A percentile compares a stretch with the other conserved stretches of the same genome.
Conservation (phyloP, 495 filamentous ascomycete genomes). For the Gamarada debralockiae region DNA sequence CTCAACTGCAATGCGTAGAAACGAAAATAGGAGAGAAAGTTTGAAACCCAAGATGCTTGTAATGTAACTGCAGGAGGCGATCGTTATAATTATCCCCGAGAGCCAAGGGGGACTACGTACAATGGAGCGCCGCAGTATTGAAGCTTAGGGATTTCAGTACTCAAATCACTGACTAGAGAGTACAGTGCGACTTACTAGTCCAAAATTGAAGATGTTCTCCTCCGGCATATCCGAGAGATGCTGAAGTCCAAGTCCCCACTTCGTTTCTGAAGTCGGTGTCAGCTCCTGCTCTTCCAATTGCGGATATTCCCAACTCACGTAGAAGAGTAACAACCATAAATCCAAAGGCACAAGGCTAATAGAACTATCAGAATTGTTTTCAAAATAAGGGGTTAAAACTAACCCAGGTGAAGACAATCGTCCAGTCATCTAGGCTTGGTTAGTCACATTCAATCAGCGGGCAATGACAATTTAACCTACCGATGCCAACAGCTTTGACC, state of each 20-base stretch:
- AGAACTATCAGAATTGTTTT: neutral
- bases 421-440: conserved; percentile 34
- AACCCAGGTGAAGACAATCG: conserved; percentile 35
- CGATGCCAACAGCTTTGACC: conserved; percentile 32
- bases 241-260: conserved; percentile 37
- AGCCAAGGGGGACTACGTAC: conserved; percentile 13
- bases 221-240: conserved; percentile 29
- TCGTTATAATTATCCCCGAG: too few relatives aligned
- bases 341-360: conserved; percentile 17
- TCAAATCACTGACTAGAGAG: neutral
- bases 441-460: neutral
- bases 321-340: conserved; percentile 27
- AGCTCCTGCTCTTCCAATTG: neutral
- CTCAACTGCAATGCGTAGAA: conserved; percentile 44
- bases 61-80: conserved; percentile 32
- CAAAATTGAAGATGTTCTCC: conserved; percentile 35
- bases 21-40: conserved; percentile 43
- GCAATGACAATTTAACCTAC: conserved; percentile 16
- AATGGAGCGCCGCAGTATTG: conserved; percentile 39
- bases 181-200: conserved; percentile 25
- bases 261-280: conserved; percentile 29
- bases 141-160: conserved; percentile 24
- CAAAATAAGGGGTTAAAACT: conserved; percentile 2
- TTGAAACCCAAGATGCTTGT: conserved; percentile 49
- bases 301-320: conserved; percentile 21